phyloP scores from a whole-genome alignment of 2,329 filamentous ascomycete genomes.

The Aureobasidium sp. region DNA sequence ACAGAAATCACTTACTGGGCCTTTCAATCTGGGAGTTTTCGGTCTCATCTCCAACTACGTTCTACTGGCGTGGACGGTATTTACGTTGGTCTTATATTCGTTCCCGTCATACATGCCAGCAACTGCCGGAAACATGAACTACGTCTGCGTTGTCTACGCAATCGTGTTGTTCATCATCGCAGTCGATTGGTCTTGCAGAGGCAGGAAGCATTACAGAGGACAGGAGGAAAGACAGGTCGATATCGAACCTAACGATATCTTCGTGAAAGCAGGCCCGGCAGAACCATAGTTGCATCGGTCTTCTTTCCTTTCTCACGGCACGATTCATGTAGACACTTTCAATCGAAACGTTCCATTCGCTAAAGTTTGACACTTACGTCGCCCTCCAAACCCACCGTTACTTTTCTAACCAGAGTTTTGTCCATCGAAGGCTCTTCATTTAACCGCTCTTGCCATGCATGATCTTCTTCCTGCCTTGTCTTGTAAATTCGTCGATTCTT shows the following conservation, averaged over 20 bases:
- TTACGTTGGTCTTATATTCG: slow-evolving; percentile 37
- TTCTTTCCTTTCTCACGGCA: background rate
- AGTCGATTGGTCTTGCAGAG: slow-evolving; percentile 29
- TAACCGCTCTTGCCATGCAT: background rate
- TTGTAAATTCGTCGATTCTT: background rate
- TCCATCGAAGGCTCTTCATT: background rate
- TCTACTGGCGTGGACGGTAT: slow-evolving; percentile 38
- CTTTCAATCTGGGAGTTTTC: slow-evolving; percentile 40
- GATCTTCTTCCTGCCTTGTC: background rate
- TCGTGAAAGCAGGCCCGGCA: background rate
- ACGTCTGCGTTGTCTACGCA: slow-evolving; percentile 32
- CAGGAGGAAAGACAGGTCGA: background rate
- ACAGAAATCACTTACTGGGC: slow-evolving; percentile 35
- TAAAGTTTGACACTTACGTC: background rate
- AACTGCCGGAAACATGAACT: slow-evolving; percentile 17
- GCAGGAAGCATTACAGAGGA: slow-evolving; percentile 25
- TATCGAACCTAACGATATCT: background rate
- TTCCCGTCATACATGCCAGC: slow-evolving; percentile 12
- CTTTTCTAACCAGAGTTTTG: background rate
- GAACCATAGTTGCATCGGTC: background rate
- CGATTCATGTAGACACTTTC: background rate
- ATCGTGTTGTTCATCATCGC: slow-evolving; percentile 30
- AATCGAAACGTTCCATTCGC: background rate
- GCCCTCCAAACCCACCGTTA: background rate
- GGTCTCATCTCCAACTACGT: slow-evolving; percentile 36